Conservation (phyloP, 208 protist genomes). For the Crithidia thermophila region DNA sequence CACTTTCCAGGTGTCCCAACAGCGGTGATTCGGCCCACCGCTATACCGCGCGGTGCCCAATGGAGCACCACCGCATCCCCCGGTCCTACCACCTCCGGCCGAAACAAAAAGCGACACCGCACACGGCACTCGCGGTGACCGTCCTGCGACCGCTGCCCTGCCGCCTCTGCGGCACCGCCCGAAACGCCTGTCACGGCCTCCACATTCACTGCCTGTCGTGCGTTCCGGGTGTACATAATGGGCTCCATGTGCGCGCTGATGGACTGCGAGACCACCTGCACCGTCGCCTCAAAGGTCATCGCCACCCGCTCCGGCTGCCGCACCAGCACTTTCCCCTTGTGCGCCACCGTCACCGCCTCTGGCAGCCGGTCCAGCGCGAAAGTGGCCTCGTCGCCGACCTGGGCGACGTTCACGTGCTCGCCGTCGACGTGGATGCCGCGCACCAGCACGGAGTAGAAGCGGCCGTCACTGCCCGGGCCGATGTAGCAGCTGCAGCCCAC, state of each 20-base stretch:
- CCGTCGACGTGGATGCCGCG: slow-evolving; percentile 94
- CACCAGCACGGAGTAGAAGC: slow-evolving; percentile 83
- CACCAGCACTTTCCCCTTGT: slow-evolving; percentile 76
- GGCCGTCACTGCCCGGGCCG: slow-evolving; percentile 90
- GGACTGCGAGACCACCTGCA: slow-evolving; percentile 64
- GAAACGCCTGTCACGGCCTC: slow-evolving; percentile 2
- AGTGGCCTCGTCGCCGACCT: slow-evolving; percentile 83
- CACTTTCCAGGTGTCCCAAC: background rate
- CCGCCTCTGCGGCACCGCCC: background rate
- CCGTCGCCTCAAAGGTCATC: slow-evolving; percentile 34
- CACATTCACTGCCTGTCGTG: slow-evolving; percentile 72
- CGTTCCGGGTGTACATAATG: slow-evolving; percentile 79
- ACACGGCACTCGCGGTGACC: slow-evolving; percentile 10
- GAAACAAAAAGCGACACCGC: slow-evolving; percentile 71
- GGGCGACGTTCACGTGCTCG: slow-evolving; percentile 87
- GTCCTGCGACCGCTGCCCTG: background rate
- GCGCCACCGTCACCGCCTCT: slow-evolving; percentile 44
- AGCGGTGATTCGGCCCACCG: slow-evolving; percentile 48
- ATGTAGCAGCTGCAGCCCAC: slow-evolving; percentile 88
- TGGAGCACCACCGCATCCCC: slow-evolving; percentile 68
- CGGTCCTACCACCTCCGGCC: slow-evolving; percentile 68
- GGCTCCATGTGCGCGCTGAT: slow-evolving; percentile 66
- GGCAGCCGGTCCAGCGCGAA: slow-evolving; percentile 93
- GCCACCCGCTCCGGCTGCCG: slow-evolving; percentile 28
- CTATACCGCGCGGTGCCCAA: slow-evolving; percentile 76